A percentile compares a stretch with the other conserved stretches of the same genome.
These are phyloP conservation scores for Lenwebbia sp. DNA, from an alignment of 345 rosid genomes.

Conservation along the genomic window DNA sequence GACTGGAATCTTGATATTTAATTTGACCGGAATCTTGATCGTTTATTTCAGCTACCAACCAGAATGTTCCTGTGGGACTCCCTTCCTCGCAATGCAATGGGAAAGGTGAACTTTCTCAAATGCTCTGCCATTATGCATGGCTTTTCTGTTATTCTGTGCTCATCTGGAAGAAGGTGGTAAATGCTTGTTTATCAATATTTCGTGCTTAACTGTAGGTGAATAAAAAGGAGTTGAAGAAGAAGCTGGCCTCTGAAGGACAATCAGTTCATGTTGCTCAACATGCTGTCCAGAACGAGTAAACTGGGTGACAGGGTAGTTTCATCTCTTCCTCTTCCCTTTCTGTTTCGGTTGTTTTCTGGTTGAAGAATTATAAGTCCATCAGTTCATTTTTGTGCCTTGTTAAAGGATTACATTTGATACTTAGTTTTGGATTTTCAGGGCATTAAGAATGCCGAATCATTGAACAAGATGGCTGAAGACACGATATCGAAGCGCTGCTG, in stretches of 20 bases:
- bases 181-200: background rate
- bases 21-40: background rate
- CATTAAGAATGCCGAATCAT: background rate
- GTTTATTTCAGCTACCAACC: conserved; percentile 62
- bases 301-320: background rate
- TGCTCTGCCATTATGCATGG: background rate
- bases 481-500: background rate
- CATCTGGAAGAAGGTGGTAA: background rate
- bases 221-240: conserved; percentile 79
- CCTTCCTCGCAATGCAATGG: conserved; percentile 97
- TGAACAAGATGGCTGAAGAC: background rate
- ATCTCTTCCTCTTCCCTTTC: background rate
- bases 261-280: conserved; percentile 1
- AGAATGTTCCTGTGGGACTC: conserved; percentile 73
- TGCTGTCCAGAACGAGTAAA: background rate
- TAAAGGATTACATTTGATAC: background rate
- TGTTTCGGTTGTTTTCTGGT: background rate
- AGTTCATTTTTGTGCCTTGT: background rate
- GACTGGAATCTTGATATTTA: background rate
- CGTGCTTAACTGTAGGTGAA: conserved; percentile 49
- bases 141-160: background rate
- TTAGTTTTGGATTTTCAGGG: background rate
- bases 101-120: conserved; percentile 45
- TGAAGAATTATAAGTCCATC: background rate
- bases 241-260: conserved; percentile 23